Percentiles rank a stretch among this genome's conserved stretches.
phyloP scores from a whole-genome alignment of 1,284 basidiomycete species.

The Irpex sp. region DNA sequence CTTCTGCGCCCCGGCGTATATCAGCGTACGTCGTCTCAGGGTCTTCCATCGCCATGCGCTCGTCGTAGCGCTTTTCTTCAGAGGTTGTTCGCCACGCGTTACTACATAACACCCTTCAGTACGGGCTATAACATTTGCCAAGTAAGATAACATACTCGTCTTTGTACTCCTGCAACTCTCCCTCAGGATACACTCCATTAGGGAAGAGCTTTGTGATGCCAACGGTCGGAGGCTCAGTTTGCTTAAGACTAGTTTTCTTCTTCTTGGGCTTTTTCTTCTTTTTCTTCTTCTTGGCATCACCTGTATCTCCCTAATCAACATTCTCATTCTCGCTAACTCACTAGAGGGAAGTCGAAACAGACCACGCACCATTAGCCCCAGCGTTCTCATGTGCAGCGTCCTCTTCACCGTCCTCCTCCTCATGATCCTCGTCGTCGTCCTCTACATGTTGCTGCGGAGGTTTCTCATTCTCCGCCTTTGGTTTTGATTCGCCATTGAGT shows the following conservation, averaged over 20 bases:
- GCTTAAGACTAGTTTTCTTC: constrained; percentile 59
- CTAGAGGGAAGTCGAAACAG: neutral
- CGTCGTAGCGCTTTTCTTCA: constrained; percentile 86
- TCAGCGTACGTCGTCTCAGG: constrained; percentile 82
- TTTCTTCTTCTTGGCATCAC: constrained; percentile 62
- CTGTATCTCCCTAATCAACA: constrained; percentile 11
- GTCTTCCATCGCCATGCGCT: constrained; percentile 76
- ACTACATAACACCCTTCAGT: constrained; percentile 36
- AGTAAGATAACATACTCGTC: constrained; percentile 63
- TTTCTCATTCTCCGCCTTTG: constrained; percentile 19
- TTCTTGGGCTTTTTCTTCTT: constrained; percentile 95
- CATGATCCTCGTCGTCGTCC: constrained; percentile 26
- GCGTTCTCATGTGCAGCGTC: constrained; percentile 22
- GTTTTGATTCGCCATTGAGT: constrained; percentile 1
- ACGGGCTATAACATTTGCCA: neutral
- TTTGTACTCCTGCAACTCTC: constrained; percentile 90
- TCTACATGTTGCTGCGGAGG: constrained; percentile 19
- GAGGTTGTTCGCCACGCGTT: constrained; percentile 87
- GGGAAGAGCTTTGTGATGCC: constrained; percentile 90
- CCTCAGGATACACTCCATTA: constrained; percentile 84
- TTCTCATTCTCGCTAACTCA: neutral
- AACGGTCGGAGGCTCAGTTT: constrained; percentile 93
- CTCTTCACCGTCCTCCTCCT: constrained; percentile 27
- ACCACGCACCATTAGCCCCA: constrained; percentile 16
- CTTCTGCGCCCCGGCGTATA: constrained; percentile 91